A percentile compares a stretch with the other conserved stretches of the same genome.
Evolutionary conservation across 768 basidiomycete species (phyloP).

Genomic region (Leccinum uliginosum): DNA sequence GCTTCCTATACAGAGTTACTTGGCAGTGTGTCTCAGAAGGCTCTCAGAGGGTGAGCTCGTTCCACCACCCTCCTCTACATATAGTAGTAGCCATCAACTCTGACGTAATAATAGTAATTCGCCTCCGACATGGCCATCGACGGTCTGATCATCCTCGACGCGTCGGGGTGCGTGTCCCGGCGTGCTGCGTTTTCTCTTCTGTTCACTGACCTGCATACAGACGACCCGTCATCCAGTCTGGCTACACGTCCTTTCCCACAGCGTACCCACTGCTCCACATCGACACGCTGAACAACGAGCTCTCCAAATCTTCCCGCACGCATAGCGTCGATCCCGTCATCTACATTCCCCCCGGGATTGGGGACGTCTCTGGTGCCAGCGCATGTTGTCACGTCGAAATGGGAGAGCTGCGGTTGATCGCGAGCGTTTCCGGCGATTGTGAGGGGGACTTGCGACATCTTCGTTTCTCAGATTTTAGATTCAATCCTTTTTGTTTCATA

Average conservation of each 20-base stretch:
- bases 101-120: too few relatives aligned
- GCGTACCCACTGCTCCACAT: constrained; percentile 84
- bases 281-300: constrained; percentile 75
- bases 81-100: too few relatives aligned
- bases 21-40: too few relatives aligned
- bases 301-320: constrained; percentile 49
- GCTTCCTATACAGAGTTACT: too few relatives aligned
- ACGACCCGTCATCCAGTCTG: constrained; percentile 84
- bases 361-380: constrained; percentile 43
- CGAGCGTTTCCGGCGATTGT: constrained; percentile 84
- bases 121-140: constrained; percentile 61
- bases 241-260: constrained; percentile 72
- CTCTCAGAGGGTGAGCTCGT: too few relatives aligned
- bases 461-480: background rate
- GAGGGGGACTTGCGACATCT: background rate
- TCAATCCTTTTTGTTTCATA: constrained; percentile 26
- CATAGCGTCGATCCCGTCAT: constrained; percentile 71
- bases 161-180: constrained; percentile 52
- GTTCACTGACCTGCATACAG: constrained; percentile 30
- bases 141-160: constrained; percentile 77
- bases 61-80: too few relatives aligned
- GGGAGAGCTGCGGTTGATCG: constrained; percentile 73
- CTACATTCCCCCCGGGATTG: constrained; percentile 47
- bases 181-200: background rate
- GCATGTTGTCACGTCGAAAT: constrained; percentile 81